Base-by-base conservation (phyloP, 164 flowering plant genomes). In the Sextonia rubra region DNA sequence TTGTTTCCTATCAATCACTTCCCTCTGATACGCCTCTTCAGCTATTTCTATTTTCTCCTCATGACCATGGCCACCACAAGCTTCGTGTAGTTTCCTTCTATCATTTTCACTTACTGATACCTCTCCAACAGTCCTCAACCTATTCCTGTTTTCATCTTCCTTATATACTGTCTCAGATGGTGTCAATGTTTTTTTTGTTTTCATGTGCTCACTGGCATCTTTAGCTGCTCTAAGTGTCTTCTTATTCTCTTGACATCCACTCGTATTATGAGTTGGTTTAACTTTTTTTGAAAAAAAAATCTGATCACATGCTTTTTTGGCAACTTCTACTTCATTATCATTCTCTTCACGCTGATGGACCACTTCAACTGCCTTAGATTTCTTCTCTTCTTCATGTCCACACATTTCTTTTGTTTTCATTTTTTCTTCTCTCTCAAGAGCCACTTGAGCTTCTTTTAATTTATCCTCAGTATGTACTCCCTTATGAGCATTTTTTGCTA, bases 91-190 rank as follows among this genome's bases (percentile, higher is more conserved):
- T 44, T 66, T 47, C 49, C 20, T 66, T 32, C 44, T 47, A 27
- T 12, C 29, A 26, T 15, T 25, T 27, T 47, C 69, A 25, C 12
- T 9, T 23, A 5, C 20, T 3, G 47, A 52, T 29, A 73, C 75
- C 64, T 69, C 76, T 24, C 63, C 60, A 52, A 64, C 47, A 23
- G 27, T 69, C 55, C 47, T 66, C 18, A 58, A 64, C 66, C 32
- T 71, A 63, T 48, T 73, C 67, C 69, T 79, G 71, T 26, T 72
- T 66, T 75, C 75, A 65, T 72, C 75, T 29, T n/a, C 56, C 70
- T n/a, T 17, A 44, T 15, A 5, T 12, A 29, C 52, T n/a, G 47
- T 76, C 62, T 69, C 60, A 61, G 68, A 30, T 63, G 48, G 48
- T 66, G 49, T 64, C 60, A 62, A 20, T 37, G 20, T 71, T 17